These are phyloP conservation scores for Tolypocladium pustulatum DNA, from an alignment of 2,329 filamentous ascomycete genomes.

Conservation along the genomic window DNA sequence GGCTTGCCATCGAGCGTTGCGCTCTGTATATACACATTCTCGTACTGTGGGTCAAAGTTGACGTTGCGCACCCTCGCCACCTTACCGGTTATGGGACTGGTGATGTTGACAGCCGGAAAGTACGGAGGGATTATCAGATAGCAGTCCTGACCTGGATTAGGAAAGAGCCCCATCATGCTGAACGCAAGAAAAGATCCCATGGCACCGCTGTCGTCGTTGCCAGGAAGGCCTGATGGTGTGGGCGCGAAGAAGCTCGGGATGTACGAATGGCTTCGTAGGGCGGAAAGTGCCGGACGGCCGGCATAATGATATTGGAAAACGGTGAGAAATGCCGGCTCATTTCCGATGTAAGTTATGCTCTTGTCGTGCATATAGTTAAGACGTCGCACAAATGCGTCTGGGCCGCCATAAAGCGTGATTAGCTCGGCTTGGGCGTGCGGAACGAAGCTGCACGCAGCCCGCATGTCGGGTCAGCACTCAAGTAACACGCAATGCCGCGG, in stretches of 20 bases:
- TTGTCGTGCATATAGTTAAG: conserved; percentile 55
- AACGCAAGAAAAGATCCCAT: conserved; percentile 60
- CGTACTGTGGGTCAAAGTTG: conserved; percentile 50
- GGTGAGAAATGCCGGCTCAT: conserved; percentile 49
- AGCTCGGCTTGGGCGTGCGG: conserved; percentile 43
- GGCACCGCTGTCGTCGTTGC: conserved; percentile 61
- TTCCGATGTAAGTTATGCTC: conserved; percentile 55
- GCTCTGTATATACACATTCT: conserved; percentile 53
- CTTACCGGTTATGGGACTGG: conserved; percentile 45
- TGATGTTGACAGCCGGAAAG: conserved; percentile 50
- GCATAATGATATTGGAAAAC: conserved; percentile 63
- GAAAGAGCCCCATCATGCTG: conserved; percentile 61
- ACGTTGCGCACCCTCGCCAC: conserved; percentile 48
- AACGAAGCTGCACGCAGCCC: conserved; percentile 28
- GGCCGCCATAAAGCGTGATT: conserved; percentile 50
- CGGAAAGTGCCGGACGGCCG: conserved; percentile 47
- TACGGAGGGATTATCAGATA: conserved; percentile 63
- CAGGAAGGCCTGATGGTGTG: conserved; percentile 49
- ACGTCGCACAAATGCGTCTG: conserved; percentile 42
- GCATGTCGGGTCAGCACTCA: background rate
- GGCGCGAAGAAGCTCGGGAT: conserved; percentile 55
- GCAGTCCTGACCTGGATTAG: conserved; percentile 57
- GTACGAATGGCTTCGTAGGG: conserved; percentile 48
- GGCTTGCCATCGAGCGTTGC: conserved; percentile 49
- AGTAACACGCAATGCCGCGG: background rate